phyloP scores from a whole-genome alignment of 2,329 filamentous ascomycete genomes.

The Aureobasidium sp. region DNA sequence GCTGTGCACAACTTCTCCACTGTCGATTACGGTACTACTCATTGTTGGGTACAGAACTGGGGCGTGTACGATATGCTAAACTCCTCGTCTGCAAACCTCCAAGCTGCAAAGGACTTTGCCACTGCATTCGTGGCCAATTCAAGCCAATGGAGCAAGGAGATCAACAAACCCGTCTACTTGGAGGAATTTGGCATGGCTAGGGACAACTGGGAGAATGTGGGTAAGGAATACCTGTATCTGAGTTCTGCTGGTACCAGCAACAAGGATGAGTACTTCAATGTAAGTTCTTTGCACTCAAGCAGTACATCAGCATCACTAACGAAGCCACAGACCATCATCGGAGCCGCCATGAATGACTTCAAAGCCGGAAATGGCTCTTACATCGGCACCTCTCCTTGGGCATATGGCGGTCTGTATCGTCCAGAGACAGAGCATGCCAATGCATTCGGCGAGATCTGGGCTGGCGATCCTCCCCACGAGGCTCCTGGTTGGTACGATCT shows the following conservation, averaged over 20 bases:
- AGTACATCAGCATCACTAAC: neutral
- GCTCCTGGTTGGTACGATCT: constrained; percentile 35
- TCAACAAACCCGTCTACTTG: constrained; percentile 34
- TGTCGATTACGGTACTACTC: constrained; percentile 35
- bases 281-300: constrained; percentile 6
- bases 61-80: constrained; percentile 35
- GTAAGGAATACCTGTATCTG: constrained; percentile 32
- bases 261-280: constrained; percentile 33
- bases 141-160: constrained; percentile 30
- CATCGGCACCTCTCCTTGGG: constrained; percentile 34
- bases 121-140: constrained; percentile 29
- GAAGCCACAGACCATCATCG: constrained; percentile 27
- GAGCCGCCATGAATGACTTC: constrained; percentile 31
- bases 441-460: constrained; percentile 36
- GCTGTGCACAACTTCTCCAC: constrained; percentile 31
- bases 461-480: constrained; percentile 36
- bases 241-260: constrained; percentile 30
- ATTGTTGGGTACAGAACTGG: constrained; percentile 38
- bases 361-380: constrained; percentile 29
- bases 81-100: constrained; percentile 27
- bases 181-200: constrained; percentile 37
- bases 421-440: constrained; percentile 34
- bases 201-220: constrained; percentile 34
- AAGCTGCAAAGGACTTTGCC: constrained; percentile 31
- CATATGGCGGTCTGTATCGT: constrained; percentile 34